Evolutionary conservation across 2,329 filamentous ascomycete species (phyloP), one percentile per base, ranked within the genome.

Genomic region (Claviceps paspali): DNA sequence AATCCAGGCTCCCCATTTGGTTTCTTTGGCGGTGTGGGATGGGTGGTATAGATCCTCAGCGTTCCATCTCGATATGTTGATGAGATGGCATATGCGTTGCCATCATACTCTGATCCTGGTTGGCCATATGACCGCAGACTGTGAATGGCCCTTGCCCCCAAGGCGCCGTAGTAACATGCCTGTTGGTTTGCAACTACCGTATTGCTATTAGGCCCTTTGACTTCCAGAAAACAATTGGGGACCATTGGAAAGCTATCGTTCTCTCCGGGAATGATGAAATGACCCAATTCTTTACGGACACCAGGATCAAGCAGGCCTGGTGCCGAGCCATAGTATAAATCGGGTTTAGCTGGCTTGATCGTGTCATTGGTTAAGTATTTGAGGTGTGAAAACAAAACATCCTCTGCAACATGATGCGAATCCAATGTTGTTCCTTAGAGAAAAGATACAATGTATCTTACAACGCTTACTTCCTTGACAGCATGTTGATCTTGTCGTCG

Each of bases 151-250:
- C 57, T 52, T 21, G 57, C 48, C 27, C 58, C 58, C 15, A 49
- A 33, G 3, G 60, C 58, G 28, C 60, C 56, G 40, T 64, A 50
- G 33, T 60, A 55, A 35, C 49, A 49, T 36, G 53, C 59, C 41
- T 63, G 59, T 21, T 52, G 49, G 29, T 10, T 45, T 10, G 50
- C 55, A 5, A 57, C 55, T 6, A 39, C 49, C 5, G 35, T 7
- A 29, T 41, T 48, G 4, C 55, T 54, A 38, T 54, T 38, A 7
- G 53, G 56, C 1, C 54, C 56, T 41, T 64, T 64, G 0, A 46
- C 54, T 35, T 57, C 56, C 1, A 64, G 15, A 65, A 5, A 65
- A 39, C 64, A 60, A 45, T 65, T 65, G 2, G 59, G 60, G 23
- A 45, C 50, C 6, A 57, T 41, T 0, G 58, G 60, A 7, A 36